phyloP scores from a whole-genome alignment of 768 basidiomycete genomes.

The Clitopilus hobsonii region DNA sequence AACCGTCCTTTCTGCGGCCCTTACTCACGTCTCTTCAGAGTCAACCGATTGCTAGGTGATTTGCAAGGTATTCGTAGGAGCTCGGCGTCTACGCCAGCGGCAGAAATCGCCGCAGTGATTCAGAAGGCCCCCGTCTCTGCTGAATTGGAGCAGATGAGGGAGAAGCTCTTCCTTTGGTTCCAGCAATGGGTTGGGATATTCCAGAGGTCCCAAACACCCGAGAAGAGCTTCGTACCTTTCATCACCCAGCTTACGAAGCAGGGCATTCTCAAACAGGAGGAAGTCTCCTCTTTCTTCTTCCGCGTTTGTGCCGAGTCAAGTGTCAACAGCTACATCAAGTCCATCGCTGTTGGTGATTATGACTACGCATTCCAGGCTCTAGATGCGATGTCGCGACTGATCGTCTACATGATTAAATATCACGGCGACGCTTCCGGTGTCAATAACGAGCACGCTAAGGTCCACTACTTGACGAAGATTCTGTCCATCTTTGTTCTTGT shows the following conservation, averaged over 20 bases:
- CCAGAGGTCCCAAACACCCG: conserved; percentile 84
- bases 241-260: conserved; percentile 97
- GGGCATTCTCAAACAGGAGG: conserved; percentile 93
- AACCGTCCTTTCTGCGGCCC: not conserved
- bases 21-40: conserved; percentile 35
- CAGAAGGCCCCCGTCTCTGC: conserved; percentile 55
- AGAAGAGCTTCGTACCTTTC: conserved; percentile 94
- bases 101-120: conserved; percentile 26
- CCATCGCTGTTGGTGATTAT: conserved; percentile 65
- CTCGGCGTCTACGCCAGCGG: conserved; percentile 27
- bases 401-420: conserved; percentile 98
- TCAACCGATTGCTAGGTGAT: conserved; percentile 73
- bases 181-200: conserved; percentile 96
- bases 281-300: conserved; percentile 97
- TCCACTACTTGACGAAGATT: conserved; percentile 95
- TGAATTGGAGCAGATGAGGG: conserved; percentile 70
- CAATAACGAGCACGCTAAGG: conserved; percentile 92
- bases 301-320: conserved; percentile 94
- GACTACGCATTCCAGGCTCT: conserved; percentile 85
- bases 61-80: conserved; percentile 63
- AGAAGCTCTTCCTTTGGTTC: conserved; percentile 76
- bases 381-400: conserved; percentile 92
- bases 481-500: conserved; percentile 96
- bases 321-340: conserved; percentile 82
- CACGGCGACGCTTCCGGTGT: conserved; percentile 93